These are phyloP conservation scores for Rhinocladiella mackenziei DNA, from an alignment of 2,329 filamentous ascomycete genomes.

Conservation along the genomic window DNA sequence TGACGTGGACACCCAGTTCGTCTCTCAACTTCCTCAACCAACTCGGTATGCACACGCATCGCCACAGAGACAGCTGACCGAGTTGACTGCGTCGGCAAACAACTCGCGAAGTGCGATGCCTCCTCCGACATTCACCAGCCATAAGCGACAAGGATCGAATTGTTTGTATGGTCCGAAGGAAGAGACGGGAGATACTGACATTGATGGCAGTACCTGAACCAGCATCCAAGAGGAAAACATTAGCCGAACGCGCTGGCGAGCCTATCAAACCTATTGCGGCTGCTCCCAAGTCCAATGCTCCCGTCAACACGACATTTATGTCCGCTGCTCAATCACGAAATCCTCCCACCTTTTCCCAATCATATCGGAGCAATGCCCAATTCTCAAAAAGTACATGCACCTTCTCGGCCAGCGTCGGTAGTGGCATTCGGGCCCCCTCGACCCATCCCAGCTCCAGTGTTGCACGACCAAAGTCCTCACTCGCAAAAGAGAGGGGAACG, in stretches of 20 bases:
- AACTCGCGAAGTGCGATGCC: slow-evolving; percentile 51
- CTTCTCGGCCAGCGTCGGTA: slow-evolving; percentile 57
- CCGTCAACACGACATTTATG: slow-evolving; percentile 42
- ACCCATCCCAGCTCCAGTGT: slow-evolving; percentile 35
- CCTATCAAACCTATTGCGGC: slow-evolving; percentile 42
- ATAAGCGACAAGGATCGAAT: slow-evolving; percentile 52
- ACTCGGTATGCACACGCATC: slow-evolving; percentile 32
- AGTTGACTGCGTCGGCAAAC: slow-evolving; percentile 50
- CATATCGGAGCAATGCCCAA: slow-evolving; percentile 41
- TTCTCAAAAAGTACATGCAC: slow-evolving; percentile 44
- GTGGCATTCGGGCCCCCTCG: slow-evolving; percentile 47
- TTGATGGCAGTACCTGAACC: slow-evolving; percentile 48
- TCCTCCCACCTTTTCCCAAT: slow-evolving; percentile 36
- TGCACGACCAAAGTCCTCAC: slow-evolving; percentile 50
- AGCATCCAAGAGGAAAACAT: slow-evolving; percentile 58
- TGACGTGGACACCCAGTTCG: slow-evolving; percentile 27
- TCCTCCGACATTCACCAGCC: slow-evolving; percentile 39
- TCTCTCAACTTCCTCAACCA: slow-evolving; percentile 36
- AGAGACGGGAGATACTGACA: slow-evolving; percentile 42
- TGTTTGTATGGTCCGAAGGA: slow-evolving; percentile 36
- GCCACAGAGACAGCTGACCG: slow-evolving; percentile 40
- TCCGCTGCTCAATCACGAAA: slow-evolving; percentile 43
- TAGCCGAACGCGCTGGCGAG: slow-evolving; percentile 55
- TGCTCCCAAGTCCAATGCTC: slow-evolving; percentile 42
- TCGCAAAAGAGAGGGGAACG: slow-evolving; percentile 49